Conservation (phyloP, 2,329 filamentous ascomycete genomes). For the Penicillium hordei region DNA sequence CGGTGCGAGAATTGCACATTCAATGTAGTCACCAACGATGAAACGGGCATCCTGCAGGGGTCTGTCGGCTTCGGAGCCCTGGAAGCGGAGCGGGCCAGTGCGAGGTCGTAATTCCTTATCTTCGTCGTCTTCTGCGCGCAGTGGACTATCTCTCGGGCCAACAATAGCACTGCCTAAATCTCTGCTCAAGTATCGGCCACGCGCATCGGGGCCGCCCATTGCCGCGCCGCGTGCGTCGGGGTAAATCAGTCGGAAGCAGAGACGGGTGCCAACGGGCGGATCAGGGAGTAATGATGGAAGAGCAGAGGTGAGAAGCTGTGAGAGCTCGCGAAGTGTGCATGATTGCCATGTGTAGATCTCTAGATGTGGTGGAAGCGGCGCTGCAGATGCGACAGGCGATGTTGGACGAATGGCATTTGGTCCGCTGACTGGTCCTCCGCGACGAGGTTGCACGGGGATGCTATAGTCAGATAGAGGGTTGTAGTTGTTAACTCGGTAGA, state of each 20-base stretch:
- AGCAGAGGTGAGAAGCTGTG: slow-evolving; percentile 69
- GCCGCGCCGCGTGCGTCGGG: slow-evolving; percentile 62
- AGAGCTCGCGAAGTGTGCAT: slow-evolving; percentile 78
- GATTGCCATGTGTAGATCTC: slow-evolving; percentile 84
- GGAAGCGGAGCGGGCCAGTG: slow-evolving; percentile 39
- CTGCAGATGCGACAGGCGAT: slow-evolving; percentile 55
- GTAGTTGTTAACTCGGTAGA: slow-evolving; percentile 73
- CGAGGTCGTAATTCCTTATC: slow-evolving; percentile 38
- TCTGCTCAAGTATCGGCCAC: slow-evolving; percentile 69
- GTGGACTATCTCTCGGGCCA: slow-evolving; percentile 45
- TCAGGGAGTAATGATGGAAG: slow-evolving; percentile 69
- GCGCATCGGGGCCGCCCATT: slow-evolving; percentile 41
- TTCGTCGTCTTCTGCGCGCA: slow-evolving; percentile 35
- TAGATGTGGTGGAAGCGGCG: slow-evolving; percentile 64
- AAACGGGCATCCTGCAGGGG: slow-evolving; percentile 76
- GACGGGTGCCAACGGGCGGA: slow-evolving; percentile 74
- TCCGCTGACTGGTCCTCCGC: slow-evolving; percentile 30
- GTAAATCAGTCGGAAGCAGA: slow-evolving; percentile 85
- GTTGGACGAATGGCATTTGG: slow-evolving; percentile 42
- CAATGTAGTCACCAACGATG: slow-evolving; percentile 85
- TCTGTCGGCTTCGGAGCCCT: slow-evolving; percentile 65
- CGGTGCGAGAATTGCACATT: slow-evolving; percentile 76
- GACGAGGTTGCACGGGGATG: slow-evolving; percentile 27
- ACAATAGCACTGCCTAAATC: slow-evolving; percentile 82
- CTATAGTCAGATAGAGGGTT: slow-evolving; percentile 55